Conservation (phyloP, 1,284 basidiomycete species). For the Pseudozyma flocculosa region DNA sequence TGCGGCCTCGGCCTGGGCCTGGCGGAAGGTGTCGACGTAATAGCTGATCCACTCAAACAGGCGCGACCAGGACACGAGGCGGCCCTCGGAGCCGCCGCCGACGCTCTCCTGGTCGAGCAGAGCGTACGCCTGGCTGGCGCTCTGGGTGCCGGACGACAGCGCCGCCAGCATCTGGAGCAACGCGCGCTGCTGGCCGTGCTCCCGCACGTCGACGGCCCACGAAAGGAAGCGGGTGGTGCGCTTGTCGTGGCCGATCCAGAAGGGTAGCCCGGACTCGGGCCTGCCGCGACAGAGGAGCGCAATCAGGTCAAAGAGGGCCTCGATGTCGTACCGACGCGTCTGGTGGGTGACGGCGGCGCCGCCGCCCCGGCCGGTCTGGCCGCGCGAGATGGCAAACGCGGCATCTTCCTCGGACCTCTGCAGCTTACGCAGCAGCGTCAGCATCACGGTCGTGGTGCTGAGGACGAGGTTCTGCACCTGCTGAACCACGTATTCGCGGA, state of each 20-base stretch:
- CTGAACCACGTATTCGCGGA: conserved; percentile 52
- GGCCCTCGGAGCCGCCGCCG: conserved; percentile 34
- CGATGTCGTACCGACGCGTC: conserved; percentile 53
- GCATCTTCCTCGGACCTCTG: conserved; percentile 56
- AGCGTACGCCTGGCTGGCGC: conserved; percentile 51
- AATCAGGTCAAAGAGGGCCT: conserved; percentile 54
- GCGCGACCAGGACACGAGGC: conserved; percentile 51
- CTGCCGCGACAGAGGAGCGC: conserved; percentile 47
- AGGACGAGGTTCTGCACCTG: conserved; percentile 49
- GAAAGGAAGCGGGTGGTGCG: conserved; percentile 52
- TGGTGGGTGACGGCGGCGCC: no score
- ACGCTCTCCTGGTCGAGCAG: conserved; percentile 42
- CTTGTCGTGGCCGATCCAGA: conserved; percentile 60
- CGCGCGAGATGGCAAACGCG: conserved; percentile 43
- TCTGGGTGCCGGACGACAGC: conserved; percentile 48
- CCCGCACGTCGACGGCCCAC: conserved; percentile 56
- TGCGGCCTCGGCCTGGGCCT: conserved; percentile 14
- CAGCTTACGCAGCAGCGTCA: conserved; percentile 51
- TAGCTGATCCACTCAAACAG: conserved; percentile 57
- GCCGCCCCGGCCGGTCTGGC: conserved; percentile 11
- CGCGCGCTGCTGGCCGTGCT: conserved; percentile 53
- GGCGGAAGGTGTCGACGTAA: conserved; percentile 51
- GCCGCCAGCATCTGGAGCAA: conserved; percentile 55
- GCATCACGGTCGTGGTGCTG: conserved; percentile 38
- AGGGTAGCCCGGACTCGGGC: conserved; percentile 47